These are phyloP conservation scores for Podospora appendiculata DNA, from an alignment of 495 filamentous ascomycete genomes.

Conservation along the genomic window DNA sequence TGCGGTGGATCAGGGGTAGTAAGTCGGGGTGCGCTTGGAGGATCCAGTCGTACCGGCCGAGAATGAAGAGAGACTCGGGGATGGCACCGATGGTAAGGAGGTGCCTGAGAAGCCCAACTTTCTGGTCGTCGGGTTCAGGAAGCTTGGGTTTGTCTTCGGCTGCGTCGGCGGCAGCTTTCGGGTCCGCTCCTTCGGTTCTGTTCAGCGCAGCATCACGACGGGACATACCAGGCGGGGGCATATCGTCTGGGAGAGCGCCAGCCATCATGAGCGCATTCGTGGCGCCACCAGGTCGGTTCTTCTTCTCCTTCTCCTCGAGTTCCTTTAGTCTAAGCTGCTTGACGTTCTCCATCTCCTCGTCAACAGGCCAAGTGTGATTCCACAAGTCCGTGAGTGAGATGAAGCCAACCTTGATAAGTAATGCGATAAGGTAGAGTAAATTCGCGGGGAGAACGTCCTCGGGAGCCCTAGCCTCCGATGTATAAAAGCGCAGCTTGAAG, in stretches of 20 bases:
- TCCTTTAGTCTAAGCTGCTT: slow-evolving; percentile 62
- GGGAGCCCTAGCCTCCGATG: slow-evolving; percentile 57
- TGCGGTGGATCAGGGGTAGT: slow-evolving; percentile 58
- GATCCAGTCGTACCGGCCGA: slow-evolving; percentile 88
- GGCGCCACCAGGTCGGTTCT: slow-evolving; percentile 54
- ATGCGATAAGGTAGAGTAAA: slow-evolving; percentile 78
- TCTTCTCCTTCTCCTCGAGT: slow-evolving; percentile 67
- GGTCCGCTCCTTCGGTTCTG: slow-evolving; percentile 41
- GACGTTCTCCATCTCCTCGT: slow-evolving; percentile 70
- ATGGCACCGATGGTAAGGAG: slow-evolving; percentile 86
- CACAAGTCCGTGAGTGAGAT: slow-evolving; percentile 92
- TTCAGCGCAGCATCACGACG: slow-evolving; percentile 29
- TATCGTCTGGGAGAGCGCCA: slow-evolving; percentile 78
- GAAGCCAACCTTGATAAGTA: slow-evolving; percentile 96
- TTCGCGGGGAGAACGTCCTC: slow-evolving; percentile 75
- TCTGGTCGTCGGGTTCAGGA: slow-evolving; percentile 83
- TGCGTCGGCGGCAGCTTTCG: slow-evolving; percentile 29
- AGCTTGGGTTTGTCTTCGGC: slow-evolving; percentile 53
- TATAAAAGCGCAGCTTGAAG: slow-evolving; percentile 95
- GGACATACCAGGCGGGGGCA: slow-evolving; percentile 15
- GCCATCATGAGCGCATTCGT: slow-evolving; percentile 87
- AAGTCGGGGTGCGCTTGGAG: slow-evolving; percentile 76
- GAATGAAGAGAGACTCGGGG: slow-evolving; percentile 85
- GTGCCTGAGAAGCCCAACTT: slow-evolving; percentile 73
- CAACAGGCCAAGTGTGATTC: slow-evolving; percentile 80